Evolutionary conservation across 2,329 filamentous ascomycete species (phyloP), one percentile per base, ranked within the genome.

Genomic region (Aspergillus versicolor): DNA sequence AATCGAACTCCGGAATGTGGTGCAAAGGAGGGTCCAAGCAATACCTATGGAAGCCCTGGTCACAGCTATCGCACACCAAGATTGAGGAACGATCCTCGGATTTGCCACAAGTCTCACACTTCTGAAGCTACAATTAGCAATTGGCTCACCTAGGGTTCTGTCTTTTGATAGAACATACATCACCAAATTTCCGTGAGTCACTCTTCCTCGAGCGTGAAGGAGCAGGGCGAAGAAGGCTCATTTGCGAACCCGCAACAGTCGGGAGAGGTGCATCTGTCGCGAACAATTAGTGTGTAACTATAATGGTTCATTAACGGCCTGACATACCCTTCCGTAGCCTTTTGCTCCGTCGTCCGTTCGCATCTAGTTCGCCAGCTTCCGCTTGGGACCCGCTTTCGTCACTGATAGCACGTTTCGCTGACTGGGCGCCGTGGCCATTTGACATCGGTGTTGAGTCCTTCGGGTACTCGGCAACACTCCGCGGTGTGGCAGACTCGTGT

Each of bases 171-270:
- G 15, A 43, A 63, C 74, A 70, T 75, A 84, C 81, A 70, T 88
- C 84, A 59, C 85, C 84, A 32, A 79, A 80, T 65, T 82, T 83
- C 54, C 82, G 80, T 51, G 80, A 77, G 37, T 80, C 80, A 60
- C 82, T 82, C 46, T 82, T 81, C 48, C 81, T 80, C 42, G 79
- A 70, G 52, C 78, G 90, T 8, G 78, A 75, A 15, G 88, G 87
- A 24, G 89, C 88, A 56, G 93, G 91, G 52, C 93, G 90, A 70
- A 96, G 92, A 68, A 93, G 85, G 60, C 91, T 94, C 92, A 97
- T 97, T 76, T 97, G 92, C 52, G 93, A 97, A 54, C 94, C 94
- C 63, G 92, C 92, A 64, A 99, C 91, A 34, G 91, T 96, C 43
- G 93, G 70, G 19, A 63, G 91, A 37, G 82, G 79, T 43, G 75